These are phyloP conservation scores for Peziza echinospora DNA, from an alignment of 495 filamentous ascomycete species.

Conservation along the genomic window DNA sequence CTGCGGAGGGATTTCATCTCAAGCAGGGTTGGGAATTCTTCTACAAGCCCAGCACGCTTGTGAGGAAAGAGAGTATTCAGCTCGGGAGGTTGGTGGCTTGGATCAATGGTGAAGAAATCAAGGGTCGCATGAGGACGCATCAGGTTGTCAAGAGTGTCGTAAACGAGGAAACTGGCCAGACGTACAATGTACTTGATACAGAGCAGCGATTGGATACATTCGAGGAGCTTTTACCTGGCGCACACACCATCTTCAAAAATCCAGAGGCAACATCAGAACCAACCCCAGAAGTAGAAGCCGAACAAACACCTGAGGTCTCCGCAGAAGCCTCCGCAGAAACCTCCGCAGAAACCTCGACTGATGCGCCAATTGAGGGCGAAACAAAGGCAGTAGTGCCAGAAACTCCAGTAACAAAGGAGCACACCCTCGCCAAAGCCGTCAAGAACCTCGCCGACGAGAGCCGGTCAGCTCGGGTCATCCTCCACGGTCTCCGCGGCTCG, in stretches of 20 bases:
- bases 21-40: conserved; percentile 79
- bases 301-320: not conserved
- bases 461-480: conserved; percentile 24
- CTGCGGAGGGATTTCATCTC: conserved; percentile 72
- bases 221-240: not conserved
- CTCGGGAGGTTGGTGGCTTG: conserved; percentile 39
- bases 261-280: no score
- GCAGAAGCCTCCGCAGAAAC: not conserved
- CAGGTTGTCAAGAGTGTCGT: conserved; percentile 26
- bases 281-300: not conserved
- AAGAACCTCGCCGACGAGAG: not conserved
- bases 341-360: not conserved
- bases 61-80: conserved; percentile 53
- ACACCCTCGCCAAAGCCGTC: not conserved
- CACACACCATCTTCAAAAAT: no score
- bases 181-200: not conserved
- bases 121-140: conserved; percentile 33
- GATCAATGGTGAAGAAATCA: conserved; percentile 20
- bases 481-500: conserved; percentile 49
- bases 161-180: conserved; percentile 27
- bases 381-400: not conserved
- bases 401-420: not conserved
- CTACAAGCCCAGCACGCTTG: conserved; percentile 48
- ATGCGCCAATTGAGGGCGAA: not conserved
- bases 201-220: not conserved